phyloP scores from a whole-genome alignment of 805 yeast genomes.

The Metschnikowia gelsemii region DNA sequence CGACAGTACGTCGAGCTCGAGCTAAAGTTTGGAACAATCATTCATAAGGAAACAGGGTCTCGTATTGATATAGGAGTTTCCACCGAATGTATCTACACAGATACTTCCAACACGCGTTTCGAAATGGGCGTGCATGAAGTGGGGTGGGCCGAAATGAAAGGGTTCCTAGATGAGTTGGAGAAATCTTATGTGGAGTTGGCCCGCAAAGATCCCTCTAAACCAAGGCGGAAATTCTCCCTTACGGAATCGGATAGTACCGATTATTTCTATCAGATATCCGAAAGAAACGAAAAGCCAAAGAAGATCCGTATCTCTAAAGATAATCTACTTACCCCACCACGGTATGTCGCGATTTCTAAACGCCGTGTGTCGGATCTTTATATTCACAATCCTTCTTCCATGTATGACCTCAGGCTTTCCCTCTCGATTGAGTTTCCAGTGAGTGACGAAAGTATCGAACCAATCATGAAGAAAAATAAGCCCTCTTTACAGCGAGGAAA shows the following conservation, averaged over 20 bases:
- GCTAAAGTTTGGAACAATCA: constrained; percentile 68
- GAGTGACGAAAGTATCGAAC: constrained; percentile 55
- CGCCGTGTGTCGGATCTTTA: constrained; percentile 70
- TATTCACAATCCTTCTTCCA: constrained; percentile 71
- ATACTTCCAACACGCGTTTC: constrained; percentile 54
- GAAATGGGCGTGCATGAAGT: constrained; percentile 65
- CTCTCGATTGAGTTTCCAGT: constrained; percentile 76
- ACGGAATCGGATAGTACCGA: constrained; percentile 66
- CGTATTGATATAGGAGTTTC: constrained; percentile 65
- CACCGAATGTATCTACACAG: constrained; percentile 64
- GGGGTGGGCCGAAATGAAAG: constrained; percentile 56
- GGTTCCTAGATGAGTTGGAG: constrained; percentile 55
- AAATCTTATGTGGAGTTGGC: constrained; percentile 46
- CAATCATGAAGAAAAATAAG: constrained; percentile 46
- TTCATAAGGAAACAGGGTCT: constrained; percentile 60
- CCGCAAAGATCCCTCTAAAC: constrained; percentile 26
- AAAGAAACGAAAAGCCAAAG: constrained; percentile 63
- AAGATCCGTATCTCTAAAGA: constrained; percentile 67
- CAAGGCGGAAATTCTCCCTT: constrained; percentile 54
- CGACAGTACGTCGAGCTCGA: constrained; percentile 65
- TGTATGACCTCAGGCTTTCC: constrained; percentile 75
- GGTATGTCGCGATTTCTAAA: constrained; percentile 72
- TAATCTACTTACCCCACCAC: constrained; percentile 54
- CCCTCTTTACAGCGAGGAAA: constrained; percentile 65
- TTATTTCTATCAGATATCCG: constrained; percentile 58